A percentile compares a stretch with the other conserved stretches of the same genome.
These are phyloP conservation scores for Irpex lacteus DNA, from an alignment of 1,284 basidiomycete genomes.

Conservation along the genomic window DNA sequence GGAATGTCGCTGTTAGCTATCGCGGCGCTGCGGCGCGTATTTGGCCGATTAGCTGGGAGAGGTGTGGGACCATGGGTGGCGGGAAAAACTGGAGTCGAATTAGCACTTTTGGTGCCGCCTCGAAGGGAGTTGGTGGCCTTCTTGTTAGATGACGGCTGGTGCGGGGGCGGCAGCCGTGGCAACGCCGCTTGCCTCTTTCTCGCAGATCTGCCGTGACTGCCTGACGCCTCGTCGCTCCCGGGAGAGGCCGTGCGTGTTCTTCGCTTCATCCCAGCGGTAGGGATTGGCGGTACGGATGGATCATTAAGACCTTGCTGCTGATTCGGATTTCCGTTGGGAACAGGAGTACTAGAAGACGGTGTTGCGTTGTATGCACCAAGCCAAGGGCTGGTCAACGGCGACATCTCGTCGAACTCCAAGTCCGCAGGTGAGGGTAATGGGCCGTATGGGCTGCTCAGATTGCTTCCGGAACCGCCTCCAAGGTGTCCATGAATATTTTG, in stretches of 20 bases:
- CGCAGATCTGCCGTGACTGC: conserved; percentile 31
- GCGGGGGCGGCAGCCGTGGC: conserved; percentile 10
- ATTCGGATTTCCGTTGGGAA: not conserved
- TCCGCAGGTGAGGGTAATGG: conserved; percentile 44
- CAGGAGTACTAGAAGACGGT: conserved; percentile 15
- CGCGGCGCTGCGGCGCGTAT: conserved; percentile 24
- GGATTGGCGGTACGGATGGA: conserved; percentile 15
- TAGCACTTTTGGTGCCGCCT: conserved; percentile 54
- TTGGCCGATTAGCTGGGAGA: conserved; percentile 21
- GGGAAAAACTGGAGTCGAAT: conserved; percentile 62
- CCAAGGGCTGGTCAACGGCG: conserved; percentile 76
- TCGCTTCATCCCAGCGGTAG: conserved; percentile 25
- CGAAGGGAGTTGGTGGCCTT: conserved; percentile 4
- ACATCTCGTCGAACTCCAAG: conserved; percentile 63
- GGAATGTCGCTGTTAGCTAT: conserved; percentile 28
- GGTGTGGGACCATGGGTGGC: conserved; percentile 20
- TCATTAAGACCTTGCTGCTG: conserved; percentile 6
- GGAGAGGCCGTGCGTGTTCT: conserved; percentile 28
- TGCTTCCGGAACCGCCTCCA: conserved; percentile 1
- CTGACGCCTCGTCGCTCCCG: conserved; percentile 29
- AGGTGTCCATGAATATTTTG: conserved; percentile 29
- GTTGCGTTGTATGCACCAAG: conserved; percentile 49
- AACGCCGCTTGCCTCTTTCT: conserved; percentile 42
- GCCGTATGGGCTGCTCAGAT: conserved; percentile 22
- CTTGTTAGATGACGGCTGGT: not conserved